These are phyloP conservation scores for Jackrogersella multiformis DNA, from an alignment of 495 filamentous ascomycete genomes.

Conservation along the genomic window DNA sequence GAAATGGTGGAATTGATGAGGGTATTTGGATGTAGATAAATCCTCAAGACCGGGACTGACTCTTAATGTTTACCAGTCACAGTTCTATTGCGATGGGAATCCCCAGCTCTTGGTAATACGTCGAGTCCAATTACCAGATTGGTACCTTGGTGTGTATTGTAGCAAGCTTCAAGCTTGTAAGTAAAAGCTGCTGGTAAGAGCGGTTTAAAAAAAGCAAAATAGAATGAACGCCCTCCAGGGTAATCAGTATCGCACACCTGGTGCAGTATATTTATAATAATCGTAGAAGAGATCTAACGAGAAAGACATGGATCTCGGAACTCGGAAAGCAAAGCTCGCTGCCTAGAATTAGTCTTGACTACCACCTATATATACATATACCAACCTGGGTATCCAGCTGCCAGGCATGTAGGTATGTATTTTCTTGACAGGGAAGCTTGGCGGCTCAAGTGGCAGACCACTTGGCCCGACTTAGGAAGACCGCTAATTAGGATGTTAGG, in stretches of 20 bases:
- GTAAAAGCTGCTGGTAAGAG: conserved; percentile 12
- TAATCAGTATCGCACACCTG: conserved; percentile 34
- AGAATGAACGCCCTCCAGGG: conserved; percentile 40
- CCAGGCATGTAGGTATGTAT: not conserved
- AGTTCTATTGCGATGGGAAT: not conserved
- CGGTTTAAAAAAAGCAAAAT: conserved; percentile 5
- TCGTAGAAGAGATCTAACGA: conserved; percentile 1
- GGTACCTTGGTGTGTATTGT: not conserved
- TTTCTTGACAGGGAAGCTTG: conserved; percentile 27
- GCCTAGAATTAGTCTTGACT: conserved; percentile 19
- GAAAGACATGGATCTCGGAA: conserved; percentile 2
- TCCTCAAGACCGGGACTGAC: not conserved
- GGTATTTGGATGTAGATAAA: not conserved
- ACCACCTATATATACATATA: conserved; percentile 22
- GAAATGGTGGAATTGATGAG: not conserved
- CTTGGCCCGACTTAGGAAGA: conserved; percentile 24
- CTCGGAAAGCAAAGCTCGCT: conserved; percentile 7
- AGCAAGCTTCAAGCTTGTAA: conserved; percentile 33
- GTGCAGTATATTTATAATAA: conserved; percentile 32
- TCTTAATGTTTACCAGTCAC: not conserved
- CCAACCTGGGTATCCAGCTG: not conserved
- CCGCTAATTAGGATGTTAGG: conserved; percentile 32
- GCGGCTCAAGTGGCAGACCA: conserved; percentile 36
- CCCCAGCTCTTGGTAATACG: not conserved
- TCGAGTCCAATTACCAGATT: conserved; percentile 13